A percentile compares a stretch with the other conserved stretches of the same genome.
Evolutionary conservation across 495 filamentous ascomycete species (phyloP).

Genomic region (Penicillium turbatum): DNA sequence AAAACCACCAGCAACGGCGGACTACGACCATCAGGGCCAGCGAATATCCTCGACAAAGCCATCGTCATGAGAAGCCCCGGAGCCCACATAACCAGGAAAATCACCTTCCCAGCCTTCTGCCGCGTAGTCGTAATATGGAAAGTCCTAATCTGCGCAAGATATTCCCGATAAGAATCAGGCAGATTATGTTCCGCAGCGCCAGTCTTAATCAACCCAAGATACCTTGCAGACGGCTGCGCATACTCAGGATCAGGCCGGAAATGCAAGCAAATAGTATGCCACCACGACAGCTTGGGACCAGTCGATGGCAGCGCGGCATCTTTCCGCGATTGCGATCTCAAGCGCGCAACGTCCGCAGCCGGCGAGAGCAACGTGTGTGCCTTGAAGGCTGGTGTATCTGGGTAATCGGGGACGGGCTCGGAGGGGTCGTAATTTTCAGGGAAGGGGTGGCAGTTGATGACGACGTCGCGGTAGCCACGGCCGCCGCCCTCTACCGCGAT

Average conservation of each 20-base stretch:
- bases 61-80: constrained; percentile 55
- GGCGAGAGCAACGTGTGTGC: constrained; percentile 61
- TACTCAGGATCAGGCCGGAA: constrained; percentile 59
- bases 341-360: constrained; percentile 15
- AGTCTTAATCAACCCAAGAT: constrained; percentile 68
- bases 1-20: constrained; percentile 61
- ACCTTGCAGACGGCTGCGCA: constrained; percentile 78
- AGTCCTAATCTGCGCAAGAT: constrained; percentile 59
- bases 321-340: constrained; percentile 1
- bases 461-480: constrained; percentile 71
- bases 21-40: constrained; percentile 59
- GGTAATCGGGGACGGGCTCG: constrained; percentile 37
- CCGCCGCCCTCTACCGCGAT: constrained; percentile 89
- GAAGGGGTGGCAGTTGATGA: constrained; percentile 70
- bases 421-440: constrained; percentile 37
- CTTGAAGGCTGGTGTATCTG: constrained; percentile 42
- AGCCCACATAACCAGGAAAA: constrained; percentile 58
- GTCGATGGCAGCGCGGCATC: neutral
- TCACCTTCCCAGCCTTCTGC: constrained; percentile 59
- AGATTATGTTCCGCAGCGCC: constrained; percentile 76
- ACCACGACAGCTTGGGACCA: constrained; percentile 9
- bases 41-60: constrained; percentile 41
- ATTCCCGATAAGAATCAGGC: constrained; percentile 66
- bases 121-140: constrained; percentile 63
- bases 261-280: constrained; percentile 11